Conservation (phyloP, 805 yeast genomes). For the Lachancea waltii region DNA sequence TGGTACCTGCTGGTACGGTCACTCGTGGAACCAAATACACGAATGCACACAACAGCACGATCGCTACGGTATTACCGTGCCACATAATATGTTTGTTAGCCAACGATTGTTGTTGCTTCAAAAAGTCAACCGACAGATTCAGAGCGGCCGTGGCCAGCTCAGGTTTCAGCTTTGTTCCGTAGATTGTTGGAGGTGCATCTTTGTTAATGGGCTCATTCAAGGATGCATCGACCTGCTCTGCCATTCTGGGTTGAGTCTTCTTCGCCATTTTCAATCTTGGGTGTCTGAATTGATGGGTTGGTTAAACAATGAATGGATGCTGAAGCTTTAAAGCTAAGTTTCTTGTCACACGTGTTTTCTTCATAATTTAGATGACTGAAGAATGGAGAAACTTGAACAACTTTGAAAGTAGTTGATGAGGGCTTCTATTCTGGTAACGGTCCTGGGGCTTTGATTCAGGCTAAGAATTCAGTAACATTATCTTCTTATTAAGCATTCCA, state of each 20-base stretch:
- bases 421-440: no score
- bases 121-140: slow-evolving; percentile 57
- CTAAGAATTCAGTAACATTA: no score
- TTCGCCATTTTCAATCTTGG: slow-evolving; percentile 2
- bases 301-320: no score
- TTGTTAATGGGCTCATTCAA: slow-evolving; percentile 50
- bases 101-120: slow-evolving; percentile 39
- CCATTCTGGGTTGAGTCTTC: background rate
- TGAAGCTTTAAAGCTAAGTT: no score
- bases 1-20: slow-evolving; percentile 19
- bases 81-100: slow-evolving; percentile 42
- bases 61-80: slow-evolving; percentile 38
- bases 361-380: background rate
- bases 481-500: no score
- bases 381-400: no score
- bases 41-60: slow-evolving; percentile 17
- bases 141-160: slow-evolving; percentile 53
- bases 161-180: slow-evolving; percentile 45
- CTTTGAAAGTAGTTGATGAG: no score
- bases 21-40: slow-evolving; percentile 20
- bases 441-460: no score
- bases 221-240: slow-evolving; percentile 44
- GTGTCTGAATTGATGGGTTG: background rate
- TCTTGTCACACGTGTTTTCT: background rate
- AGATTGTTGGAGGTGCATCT: slow-evolving; percentile 47